Conservation (phyloP, 352 stramenopile genomes). For the Phytophthora pini region DNA sequence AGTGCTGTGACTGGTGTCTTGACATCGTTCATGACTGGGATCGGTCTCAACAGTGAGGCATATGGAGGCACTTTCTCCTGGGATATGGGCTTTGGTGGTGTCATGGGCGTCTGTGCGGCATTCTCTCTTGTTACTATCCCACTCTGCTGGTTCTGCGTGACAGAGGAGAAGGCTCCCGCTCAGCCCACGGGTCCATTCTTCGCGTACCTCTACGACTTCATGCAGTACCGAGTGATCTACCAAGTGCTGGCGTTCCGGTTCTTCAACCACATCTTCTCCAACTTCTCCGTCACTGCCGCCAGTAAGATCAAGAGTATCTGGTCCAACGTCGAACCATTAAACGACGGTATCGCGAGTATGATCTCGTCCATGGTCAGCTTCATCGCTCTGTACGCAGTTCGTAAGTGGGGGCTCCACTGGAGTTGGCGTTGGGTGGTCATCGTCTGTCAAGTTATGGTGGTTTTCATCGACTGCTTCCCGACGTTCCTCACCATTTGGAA, state of each 20-base stretch:
- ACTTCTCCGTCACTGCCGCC: slow-evolving; percentile 32
- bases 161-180: slow-evolving; percentile 33
- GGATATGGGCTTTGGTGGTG: slow-evolving; percentile 44
- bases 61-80: slow-evolving; percentile 55
- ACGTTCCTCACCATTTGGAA: slow-evolving; percentile 64
- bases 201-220: slow-evolving; percentile 41
- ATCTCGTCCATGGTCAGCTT: slow-evolving; percentile 40
- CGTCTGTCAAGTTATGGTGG: slow-evolving; percentile 41
- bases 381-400: slow-evolving; percentile 36
- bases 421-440: slow-evolving; percentile 54
- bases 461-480: slow-evolving; percentile 44
- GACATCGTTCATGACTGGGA: slow-evolving; percentile 48
- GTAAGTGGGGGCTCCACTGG: slow-evolving; percentile 57
- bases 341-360: slow-evolving; percentile 33
- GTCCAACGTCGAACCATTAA: slow-evolving; percentile 39
- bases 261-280: slow-evolving; percentile 44
- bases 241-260: slow-evolving; percentile 45
- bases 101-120: slow-evolving; percentile 43
- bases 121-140: slow-evolving; percentile 39
- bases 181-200: slow-evolving; percentile 20
- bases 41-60: slow-evolving; percentile 45
- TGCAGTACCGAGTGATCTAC: slow-evolving; percentile 47
- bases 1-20: slow-evolving; percentile 28
- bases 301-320: slow-evolving; percentile 43
- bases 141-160: slow-evolving; percentile 47